phyloP scores from a whole-genome alignment of 495 filamentous ascomycete genomes.

The Aspergillus incahuasiensis region DNA sequence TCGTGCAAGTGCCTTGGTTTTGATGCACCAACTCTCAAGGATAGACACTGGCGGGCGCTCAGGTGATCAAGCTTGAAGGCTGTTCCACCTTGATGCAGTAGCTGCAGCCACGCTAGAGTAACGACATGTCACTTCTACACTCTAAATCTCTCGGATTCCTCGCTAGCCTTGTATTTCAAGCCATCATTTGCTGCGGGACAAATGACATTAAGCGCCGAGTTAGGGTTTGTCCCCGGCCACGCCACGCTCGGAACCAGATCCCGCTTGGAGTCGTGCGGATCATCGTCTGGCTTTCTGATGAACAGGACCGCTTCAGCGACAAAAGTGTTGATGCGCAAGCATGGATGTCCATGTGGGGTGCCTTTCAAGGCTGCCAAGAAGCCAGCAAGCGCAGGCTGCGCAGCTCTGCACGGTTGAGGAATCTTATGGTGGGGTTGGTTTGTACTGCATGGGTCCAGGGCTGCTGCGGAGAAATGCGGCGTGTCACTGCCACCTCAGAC shows the following conservation, averaged over 20 bases:
- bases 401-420: background rate
- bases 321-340: background rate
- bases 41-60: conserved; percentile 14
- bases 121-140: background rate
- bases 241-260: background rate
- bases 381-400: background rate
- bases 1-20: no score
- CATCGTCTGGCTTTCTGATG: no score
- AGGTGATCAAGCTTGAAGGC: conserved; percentile 19
- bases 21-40: no score
- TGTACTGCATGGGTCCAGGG: background rate
- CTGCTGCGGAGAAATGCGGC: conserved; percentile 21
- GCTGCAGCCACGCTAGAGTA: conserved; percentile 33
- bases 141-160: background rate
- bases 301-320: no score
- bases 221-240: background rate
- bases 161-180: background rate
- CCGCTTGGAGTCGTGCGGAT: conserved; percentile 1
- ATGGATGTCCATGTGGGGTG: background rate
- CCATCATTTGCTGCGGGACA: conserved; percentile 18
- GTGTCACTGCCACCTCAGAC: conserved; percentile 19
- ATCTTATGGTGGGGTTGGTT: conserved; percentile 13
- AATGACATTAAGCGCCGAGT: conserved; percentile 15
- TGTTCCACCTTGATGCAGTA: conserved; percentile 18
- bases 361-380: background rate